Conservation (phyloP, 164 flowering plant genomes). For the Nelumbo lutea region DNA sequence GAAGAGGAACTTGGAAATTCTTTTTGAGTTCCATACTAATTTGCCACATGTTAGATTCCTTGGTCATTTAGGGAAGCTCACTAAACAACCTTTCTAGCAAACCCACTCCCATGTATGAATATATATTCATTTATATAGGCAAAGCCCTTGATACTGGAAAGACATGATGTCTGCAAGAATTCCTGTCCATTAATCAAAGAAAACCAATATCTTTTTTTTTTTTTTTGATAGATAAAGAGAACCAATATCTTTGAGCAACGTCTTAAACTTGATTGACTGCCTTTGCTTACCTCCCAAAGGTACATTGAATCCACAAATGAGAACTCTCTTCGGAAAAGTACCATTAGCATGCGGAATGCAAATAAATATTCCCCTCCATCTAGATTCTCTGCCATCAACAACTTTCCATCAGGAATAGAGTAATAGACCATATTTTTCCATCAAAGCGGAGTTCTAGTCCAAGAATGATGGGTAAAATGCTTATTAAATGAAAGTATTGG, state of each 20-base stretch:
- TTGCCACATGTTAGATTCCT: too few species aligned
- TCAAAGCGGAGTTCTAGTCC: not conserved
- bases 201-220: not conserved
- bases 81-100: too few species aligned
- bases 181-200: not conserved
- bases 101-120: too few species aligned
- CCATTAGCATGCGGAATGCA: constrained; percentile 95
- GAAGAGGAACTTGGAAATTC: too few species aligned
- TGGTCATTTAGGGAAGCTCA: too few species aligned
- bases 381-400: constrained; percentile 62
- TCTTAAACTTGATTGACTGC: not conserved
- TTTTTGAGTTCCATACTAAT: too few species aligned
- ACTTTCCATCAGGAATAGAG: constrained; percentile 7
- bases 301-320: constrained; percentile 77
- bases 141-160: not conserved
- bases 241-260: not conserved
- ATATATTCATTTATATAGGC: not conserved
- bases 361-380: constrained; percentile 93
- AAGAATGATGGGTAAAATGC: not conserved
- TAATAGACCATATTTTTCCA: not conserved
- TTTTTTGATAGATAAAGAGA: not conserved
- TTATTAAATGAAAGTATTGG: too few species aligned
- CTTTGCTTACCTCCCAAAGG: constrained; percentile 83
- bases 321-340: constrained; percentile 86
- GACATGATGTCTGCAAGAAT: not conserved